Evolutionary conservation across 805 yeast genomes (phyloP).

Genomic region (Metschnikowia santaceciliae): DNA sequence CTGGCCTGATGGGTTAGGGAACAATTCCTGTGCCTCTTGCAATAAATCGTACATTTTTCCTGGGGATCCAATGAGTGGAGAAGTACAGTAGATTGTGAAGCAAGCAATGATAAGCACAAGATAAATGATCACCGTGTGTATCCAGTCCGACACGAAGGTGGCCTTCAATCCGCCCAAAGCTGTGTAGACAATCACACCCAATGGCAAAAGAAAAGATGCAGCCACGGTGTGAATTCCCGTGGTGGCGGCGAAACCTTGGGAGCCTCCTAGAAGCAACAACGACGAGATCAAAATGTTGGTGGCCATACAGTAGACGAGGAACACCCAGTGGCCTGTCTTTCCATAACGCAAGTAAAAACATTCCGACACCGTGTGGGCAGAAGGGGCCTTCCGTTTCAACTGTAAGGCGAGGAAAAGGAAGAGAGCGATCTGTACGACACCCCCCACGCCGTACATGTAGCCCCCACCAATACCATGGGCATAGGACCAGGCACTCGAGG

Average conservation of each 20-base stretch:
- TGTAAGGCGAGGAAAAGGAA: slow-evolving; percentile 21
- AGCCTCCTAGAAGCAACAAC: slow-evolving; percentile 9
- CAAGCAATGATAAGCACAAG: slow-evolving; percentile 31
- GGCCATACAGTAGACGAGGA: slow-evolving; percentile 10
- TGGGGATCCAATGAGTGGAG: slow-evolving; percentile 42
- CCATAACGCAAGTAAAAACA: slow-evolving; percentile 14
- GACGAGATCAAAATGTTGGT: slow-evolving; percentile 15
- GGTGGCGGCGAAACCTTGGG: slow-evolving; percentile 9
- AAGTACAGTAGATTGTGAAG: slow-evolving; percentile 33
- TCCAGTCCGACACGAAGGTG: slow-evolving; percentile 74
- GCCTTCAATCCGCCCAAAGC: slow-evolving; percentile 81
- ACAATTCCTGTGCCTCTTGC: slow-evolving; percentile 20
- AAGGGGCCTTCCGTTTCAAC: slow-evolving; percentile 17
- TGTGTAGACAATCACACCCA: slow-evolving; percentile 70
- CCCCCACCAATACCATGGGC: slow-evolving; percentile 9
- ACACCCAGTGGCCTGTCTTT: slow-evolving; percentile 14
- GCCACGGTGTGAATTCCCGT: slow-evolving; percentile 25
- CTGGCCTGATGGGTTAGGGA: slow-evolving; percentile 2
- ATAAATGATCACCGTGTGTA: slow-evolving; percentile 52
- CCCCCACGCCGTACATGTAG: slow-evolving; percentile 8
- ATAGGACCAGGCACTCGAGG: slow-evolving; percentile 7
- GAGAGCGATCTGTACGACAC: slow-evolving; percentile 17
- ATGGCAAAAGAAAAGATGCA: slow-evolving; percentile 41
- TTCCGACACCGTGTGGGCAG: slow-evolving; percentile 20
- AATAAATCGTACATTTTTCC: slow-evolving; percentile 41